Conservation (phyloP, 208 protist species). For the Angomonas ambiguus region DNA sequence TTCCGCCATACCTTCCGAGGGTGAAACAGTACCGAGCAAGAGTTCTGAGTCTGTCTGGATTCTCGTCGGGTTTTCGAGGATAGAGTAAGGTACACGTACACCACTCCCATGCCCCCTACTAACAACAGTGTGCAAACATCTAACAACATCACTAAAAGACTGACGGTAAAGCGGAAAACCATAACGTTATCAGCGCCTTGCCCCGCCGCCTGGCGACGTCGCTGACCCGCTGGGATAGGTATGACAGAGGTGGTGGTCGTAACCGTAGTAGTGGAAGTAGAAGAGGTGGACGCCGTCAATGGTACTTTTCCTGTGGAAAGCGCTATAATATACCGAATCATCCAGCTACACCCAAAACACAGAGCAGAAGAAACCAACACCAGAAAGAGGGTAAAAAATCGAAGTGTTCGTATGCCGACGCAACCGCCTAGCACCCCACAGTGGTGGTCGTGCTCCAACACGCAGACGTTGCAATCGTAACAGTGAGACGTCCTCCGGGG, state of each 20-base stretch:
- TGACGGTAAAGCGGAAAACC: slow-evolving; percentile 13
- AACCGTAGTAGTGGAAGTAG: not conserved
- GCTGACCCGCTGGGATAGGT: not conserved
- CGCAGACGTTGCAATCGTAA: slow-evolving; percentile 77
- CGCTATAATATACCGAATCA: slow-evolving; percentile 21
- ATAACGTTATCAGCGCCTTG: not conserved
- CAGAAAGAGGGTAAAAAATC: slow-evolving; percentile 69
- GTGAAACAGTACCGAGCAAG: slow-evolving; percentile 19
- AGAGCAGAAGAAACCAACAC: slow-evolving; percentile 31
- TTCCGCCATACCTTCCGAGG: slow-evolving; percentile 28
- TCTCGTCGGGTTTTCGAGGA: slow-evolving; percentile 49
- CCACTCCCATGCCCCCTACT: slow-evolving; percentile 43
- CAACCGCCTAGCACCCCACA: slow-evolving; percentile 71
- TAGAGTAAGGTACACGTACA: slow-evolving; percentile 54
- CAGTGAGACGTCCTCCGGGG: slow-evolving; percentile 71
- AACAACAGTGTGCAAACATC: slow-evolving; percentile 42
- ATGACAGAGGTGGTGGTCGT: not conserved
- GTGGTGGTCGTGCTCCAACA: slow-evolving; percentile 82
- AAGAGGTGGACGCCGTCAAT: not conserved
- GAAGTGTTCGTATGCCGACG: slow-evolving; percentile 62
- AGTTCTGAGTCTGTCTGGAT: slow-evolving; percentile 30
- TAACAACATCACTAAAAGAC: slow-evolving; percentile 37
- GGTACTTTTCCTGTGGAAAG: not conserved
- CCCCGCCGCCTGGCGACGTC: not conserved
- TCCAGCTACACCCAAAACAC: slow-evolving; percentile 33